Base-by-base conservation (phyloP, 371 early-diverging fungal genomes). In the Chytridium lagenaria region DNA sequence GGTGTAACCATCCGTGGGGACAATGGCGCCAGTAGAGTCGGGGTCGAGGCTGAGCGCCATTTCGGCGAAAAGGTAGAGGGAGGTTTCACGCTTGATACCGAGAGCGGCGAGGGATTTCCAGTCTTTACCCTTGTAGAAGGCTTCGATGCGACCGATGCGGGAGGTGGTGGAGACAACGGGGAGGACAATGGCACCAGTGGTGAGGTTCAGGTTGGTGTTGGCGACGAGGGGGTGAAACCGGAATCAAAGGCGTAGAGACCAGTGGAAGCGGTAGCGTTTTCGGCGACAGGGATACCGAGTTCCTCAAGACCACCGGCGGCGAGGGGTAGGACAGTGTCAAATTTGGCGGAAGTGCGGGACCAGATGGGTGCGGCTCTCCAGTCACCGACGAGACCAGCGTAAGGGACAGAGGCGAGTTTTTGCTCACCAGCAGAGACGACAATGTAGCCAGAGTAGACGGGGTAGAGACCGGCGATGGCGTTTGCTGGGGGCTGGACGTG, bases 401-500 rank as follows among this genome's bases (percentile, higher is more conserved):
- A 77, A 16, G 71, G 77, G 67, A 77, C 70, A 1, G 28, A 31
- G 16, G 31, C 16, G 15, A 10, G 5, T 10, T 16, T 22, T 10
- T 37, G 16, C 16, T 10, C 49, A 37, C 3, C 26, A 28, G 3
- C 15, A 39, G 67, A 44, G 59, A 68, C 34, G 26, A 37, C 12
- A 68, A 74, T 67, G 55, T 71, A 73, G 39, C 74, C 74, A 3
- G 51, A 44, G 64, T 67, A 73, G 64, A 73, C 44, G 50, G 74
- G 74, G 50, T 37, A 38, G 57, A 65, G 69, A 15, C 31, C 52
- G 36, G 50, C 59, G n/a, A n/a, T n/a, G 59, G 65, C 66, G 30
- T 26, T 30, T 23, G 30, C 65, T 39, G 73, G 70, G 30, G 71
- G 44, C 3, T 67, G 59, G 70, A 75, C 40, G 26, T 22, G 50